Evolutionary conservation across 257 asterid genomes (phyloP).

Genomic region (Ocimum tenuiflorum): DNA sequence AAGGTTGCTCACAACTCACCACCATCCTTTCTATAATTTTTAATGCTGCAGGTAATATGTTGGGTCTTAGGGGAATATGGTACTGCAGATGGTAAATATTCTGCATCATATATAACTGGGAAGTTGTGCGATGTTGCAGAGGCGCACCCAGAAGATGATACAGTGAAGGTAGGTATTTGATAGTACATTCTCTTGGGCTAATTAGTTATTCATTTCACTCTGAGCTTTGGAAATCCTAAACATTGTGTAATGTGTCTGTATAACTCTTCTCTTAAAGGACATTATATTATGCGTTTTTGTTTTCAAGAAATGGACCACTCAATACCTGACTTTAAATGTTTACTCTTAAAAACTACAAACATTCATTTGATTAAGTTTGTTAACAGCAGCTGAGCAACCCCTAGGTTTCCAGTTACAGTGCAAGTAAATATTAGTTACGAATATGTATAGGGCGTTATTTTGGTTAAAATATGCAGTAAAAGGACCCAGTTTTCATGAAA

Average conservation of each 20-base stretch:
- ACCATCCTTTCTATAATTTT: slow-evolving; percentile 5
- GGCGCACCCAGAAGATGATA: slow-evolving; percentile 86
- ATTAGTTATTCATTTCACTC: neutral
- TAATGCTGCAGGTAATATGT: slow-evolving; percentile 68
- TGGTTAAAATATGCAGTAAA: slow-evolving; percentile 1
- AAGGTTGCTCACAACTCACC: neutral
- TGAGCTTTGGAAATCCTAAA: neutral
- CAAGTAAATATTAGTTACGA: neutral
- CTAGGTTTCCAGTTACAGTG: neutral
- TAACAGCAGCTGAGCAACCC: neutral
- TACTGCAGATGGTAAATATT: slow-evolving; percentile 80
- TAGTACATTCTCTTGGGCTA: slow-evolving; percentile 1
- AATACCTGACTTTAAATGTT: slow-evolving; percentile 2
- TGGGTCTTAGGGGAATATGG: slow-evolving; percentile 99
- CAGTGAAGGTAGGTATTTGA: slow-evolving; percentile 60
- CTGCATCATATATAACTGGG: slow-evolving; percentile 89
- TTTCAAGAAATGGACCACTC: neutral
- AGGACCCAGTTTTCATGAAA: neutral
- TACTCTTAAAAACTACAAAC: neutral
- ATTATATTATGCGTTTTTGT: neutral
- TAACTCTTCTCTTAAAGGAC: neutral
- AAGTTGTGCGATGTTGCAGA: slow-evolving; percentile 90
- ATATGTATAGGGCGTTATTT: neutral
- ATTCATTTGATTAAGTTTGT: slow-evolving; percentile 3
- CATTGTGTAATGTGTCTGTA: neutral